Conservation (phyloP, 768 basidiomycete genomes). For the Hebeloma cylindrosporum region DNA sequence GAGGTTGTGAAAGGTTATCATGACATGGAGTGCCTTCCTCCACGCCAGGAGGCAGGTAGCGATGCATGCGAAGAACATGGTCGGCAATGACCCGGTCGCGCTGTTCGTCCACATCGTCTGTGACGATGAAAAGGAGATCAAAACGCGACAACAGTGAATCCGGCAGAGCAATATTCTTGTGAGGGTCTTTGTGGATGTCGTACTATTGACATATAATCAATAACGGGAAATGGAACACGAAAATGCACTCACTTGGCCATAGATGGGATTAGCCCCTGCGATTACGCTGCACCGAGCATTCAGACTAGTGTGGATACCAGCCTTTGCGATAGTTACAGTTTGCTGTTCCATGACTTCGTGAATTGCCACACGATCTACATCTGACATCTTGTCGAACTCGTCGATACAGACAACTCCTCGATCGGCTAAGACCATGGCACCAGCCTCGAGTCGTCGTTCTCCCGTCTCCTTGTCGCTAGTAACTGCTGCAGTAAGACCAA, state of each 20-base stretch:
- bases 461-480: conserved; percentile 98
- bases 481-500: conserved; percentile 97
- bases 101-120: conserved; percentile 95
- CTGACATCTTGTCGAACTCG: conserved; percentile 99
- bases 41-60: conserved; percentile 93
- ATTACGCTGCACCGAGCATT: conserved; percentile 98
- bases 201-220: conserved; percentile 55
- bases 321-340: conserved; percentile 98
- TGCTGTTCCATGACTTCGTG: conserved; percentile 99
- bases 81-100: conserved; percentile 95
- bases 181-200: conserved; percentile 98
- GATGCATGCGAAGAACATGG: conserved; percentile 96
- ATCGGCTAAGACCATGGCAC: conserved; percentile 99
- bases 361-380: conserved; percentile 97
- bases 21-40: conserved; percentile 93
- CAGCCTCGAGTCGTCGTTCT: conserved; percentile 94
- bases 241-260: conserved; percentile 73
- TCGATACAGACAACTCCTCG: conserved; percentile 99
- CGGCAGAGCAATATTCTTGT: conserved; percentile 96
- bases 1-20: conserved; percentile 85
- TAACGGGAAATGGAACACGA: conserved; percentile 5
- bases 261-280: conserved; percentile 98
- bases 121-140: conserved; percentile 96
- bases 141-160: conserved; percentile 98
- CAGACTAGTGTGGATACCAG: conserved; percentile 96